Evolutionary conservation across 805 yeast genomes (phyloP).

Genomic region (Zygosaccharomyces bisporus): DNA sequence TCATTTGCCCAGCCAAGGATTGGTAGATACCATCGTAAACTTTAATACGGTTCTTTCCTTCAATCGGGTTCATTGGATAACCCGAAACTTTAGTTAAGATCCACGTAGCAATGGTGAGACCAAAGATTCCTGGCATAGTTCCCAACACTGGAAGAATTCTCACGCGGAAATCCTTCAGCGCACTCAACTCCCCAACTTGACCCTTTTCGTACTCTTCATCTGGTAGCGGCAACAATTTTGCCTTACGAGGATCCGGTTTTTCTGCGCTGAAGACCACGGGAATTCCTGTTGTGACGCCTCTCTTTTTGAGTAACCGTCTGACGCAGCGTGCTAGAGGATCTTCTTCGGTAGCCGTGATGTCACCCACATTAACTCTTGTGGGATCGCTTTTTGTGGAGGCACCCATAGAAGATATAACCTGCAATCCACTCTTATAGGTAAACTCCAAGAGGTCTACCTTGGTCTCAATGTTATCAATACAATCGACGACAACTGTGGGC

Average conservation of each 20-base stretch:
- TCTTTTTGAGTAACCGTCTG: conserved; percentile 74
- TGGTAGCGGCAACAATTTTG: conserved; percentile 77
- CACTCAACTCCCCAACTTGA: conserved; percentile 60
- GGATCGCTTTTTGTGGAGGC: conserved; percentile 97
- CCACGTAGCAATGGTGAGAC: conserved; percentile 82
- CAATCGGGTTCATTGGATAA: conserved; percentile 86
- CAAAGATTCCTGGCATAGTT: conserved; percentile 96
- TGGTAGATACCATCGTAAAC: conserved; percentile 80
- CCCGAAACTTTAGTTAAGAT: conserved; percentile 76
- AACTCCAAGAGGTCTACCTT: conserved; percentile 83
- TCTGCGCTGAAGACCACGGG: conserved; percentile 92
- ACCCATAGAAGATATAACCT: conserved; percentile 90
- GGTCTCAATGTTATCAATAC: conserved; percentile 96
- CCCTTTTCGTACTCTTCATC: conserved; percentile 80
- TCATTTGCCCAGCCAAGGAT: conserved; percentile 81
- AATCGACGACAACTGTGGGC: conserved; percentile 84
- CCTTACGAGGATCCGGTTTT: conserved; percentile 94
- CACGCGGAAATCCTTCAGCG: conserved; percentile 85
- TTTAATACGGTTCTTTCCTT: conserved; percentile 83
- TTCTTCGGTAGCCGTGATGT: conserved; percentile 84
- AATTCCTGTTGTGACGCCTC: conserved; percentile 71
- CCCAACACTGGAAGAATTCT: conserved; percentile 94
- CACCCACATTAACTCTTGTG: conserved; percentile 83
- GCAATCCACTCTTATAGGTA: conserved; percentile 56
- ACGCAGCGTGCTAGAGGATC: conserved; percentile 89